Evolutionary conservation across 805 yeast genomes (phyloP).

Genomic region (Diddensiella transvaalensis): DNA sequence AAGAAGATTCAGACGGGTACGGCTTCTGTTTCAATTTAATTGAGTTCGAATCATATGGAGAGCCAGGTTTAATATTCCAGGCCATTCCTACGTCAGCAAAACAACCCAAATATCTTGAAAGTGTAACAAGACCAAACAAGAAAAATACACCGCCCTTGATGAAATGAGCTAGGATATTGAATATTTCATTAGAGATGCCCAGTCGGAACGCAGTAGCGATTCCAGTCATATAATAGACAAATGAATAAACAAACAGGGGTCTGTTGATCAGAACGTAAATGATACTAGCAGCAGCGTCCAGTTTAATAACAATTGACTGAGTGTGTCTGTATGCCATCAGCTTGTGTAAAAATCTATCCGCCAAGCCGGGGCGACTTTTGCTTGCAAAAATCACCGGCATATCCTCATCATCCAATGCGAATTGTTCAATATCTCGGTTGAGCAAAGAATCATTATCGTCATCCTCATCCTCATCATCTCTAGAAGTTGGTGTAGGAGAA

Average conservation of each 20-base stretch:
- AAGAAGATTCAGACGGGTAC: not conserved
- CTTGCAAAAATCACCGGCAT: not conserved
- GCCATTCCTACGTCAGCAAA: constrained; percentile 78
- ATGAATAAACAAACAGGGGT: constrained; percentile 58
- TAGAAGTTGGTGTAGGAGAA: not conserved
- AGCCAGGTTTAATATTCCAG: constrained; percentile 59
- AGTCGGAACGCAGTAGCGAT: constrained; percentile 64
- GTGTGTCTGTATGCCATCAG: constrained; percentile 21
- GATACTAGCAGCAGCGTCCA: constrained; percentile 34
- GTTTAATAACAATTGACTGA: constrained; percentile 22
- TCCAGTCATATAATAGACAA: constrained; percentile 53
- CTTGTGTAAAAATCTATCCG: constrained; percentile 18
- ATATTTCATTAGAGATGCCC: constrained; percentile 65
- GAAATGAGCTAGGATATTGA: constrained; percentile 88
- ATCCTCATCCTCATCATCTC: constrained; percentile 3
- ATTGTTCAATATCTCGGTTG: not conserved
- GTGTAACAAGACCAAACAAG: constrained; percentile 67
- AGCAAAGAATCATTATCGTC: constrained; percentile 3
- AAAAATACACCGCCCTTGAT: constrained; percentile 93
- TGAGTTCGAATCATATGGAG: constrained; percentile 8
- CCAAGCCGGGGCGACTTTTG: constrained; percentile 1
- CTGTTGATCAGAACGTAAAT: constrained; percentile 55
- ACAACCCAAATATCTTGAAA: constrained; percentile 85
- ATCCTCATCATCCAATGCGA: not conserved
- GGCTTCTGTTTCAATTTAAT: not conserved